phyloP scores from a whole-genome alignment of 139 green algal genomes.

The Picochlorum sp. region DNA sequence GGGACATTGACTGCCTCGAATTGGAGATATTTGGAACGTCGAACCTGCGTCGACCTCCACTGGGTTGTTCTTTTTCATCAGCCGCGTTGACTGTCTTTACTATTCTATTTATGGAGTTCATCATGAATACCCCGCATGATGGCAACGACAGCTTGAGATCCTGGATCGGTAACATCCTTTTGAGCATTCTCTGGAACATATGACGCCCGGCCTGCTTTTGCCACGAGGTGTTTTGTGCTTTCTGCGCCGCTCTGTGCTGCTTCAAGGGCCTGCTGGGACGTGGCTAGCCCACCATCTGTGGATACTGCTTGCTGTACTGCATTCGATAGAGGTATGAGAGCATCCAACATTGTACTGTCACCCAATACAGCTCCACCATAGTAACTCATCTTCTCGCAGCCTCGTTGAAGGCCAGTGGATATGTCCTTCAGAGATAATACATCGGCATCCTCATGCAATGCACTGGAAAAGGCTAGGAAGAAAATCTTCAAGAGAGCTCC shows the following conservation, averaged over 20 bases:
- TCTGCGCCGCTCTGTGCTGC: conserved; percentile 52
- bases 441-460: background rate
- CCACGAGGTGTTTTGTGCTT: conserved; percentile 51
- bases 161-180: conserved; percentile 44
- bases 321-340: conserved; percentile 40
- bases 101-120: background rate
- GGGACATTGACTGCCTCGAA: too few species aligned
- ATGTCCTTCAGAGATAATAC: too few species aligned
- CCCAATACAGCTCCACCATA: conserved; percentile 58
- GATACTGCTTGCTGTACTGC: background rate
- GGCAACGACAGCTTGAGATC: conserved; percentile 44
- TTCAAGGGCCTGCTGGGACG: conserved; percentile 19
- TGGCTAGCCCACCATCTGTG: background rate
- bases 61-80: background rate
- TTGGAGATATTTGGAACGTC: too few species aligned
- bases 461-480: conserved; percentile 30
- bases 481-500: conserved; percentile 49
- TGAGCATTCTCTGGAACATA: conserved; percentile 54
- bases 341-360: conserved; percentile 74
- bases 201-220: conserved; percentile 41
- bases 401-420: conserved; percentile 38
- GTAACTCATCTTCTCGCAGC: conserved; percentile 41
- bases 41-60: too few species aligned
- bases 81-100: background rate
- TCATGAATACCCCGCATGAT: conserved; percentile 44